Base-by-base conservation (phyloP, 805 yeast species). In the Wickerhamomyces queroliae region DNA sequence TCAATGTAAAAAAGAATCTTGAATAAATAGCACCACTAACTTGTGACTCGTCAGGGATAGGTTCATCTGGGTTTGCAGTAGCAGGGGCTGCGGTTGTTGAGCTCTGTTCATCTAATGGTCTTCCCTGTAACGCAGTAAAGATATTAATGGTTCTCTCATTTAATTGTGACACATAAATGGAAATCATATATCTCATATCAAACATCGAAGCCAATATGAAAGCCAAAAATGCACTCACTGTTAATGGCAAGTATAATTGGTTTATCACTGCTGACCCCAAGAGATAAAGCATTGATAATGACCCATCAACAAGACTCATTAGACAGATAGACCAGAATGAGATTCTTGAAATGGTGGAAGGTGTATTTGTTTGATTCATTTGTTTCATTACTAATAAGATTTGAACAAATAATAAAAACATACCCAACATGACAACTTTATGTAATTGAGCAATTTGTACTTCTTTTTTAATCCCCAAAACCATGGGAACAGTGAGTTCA, bases 331-430 rank as follows among this genome's bases (percentile, higher is more conserved):
- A 64, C 69, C 77, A 78, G 38, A 84, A 76, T 8, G 95, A 81
- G 7, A 90, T 72, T 38, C 81, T 73, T 4, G 90, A 78, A 23
- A 85, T 71, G 5, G 83, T 78, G 0, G 95, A 86, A 1, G 96
- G 96, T 0, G 96, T 85, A 48, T 72, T 76, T 3, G 85, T 73
- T 24, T 67, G 62, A 41, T 80, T 76, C 77, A 86, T 82, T 56
- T 89, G 96, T 9, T 55, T 56, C 58, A 78, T 56, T 28, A 73
- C 58, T 31, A 59, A 44, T 19, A 59, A 44, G 16, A 61, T 56
- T 33, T 63, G 63, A 2, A 54, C 20, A 37, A 61, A 52, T 16
- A 55, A 52, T 5, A 52, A 16, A 1, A 38, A 13, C 3, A 54
- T 46, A 2, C 54, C 53, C 7, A 34, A 15, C 2, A 54, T 42